Evolutionary conservation across 2,329 filamentous ascomycete species (phyloP).

Genomic region (Hypoxylon sp.): DNA sequence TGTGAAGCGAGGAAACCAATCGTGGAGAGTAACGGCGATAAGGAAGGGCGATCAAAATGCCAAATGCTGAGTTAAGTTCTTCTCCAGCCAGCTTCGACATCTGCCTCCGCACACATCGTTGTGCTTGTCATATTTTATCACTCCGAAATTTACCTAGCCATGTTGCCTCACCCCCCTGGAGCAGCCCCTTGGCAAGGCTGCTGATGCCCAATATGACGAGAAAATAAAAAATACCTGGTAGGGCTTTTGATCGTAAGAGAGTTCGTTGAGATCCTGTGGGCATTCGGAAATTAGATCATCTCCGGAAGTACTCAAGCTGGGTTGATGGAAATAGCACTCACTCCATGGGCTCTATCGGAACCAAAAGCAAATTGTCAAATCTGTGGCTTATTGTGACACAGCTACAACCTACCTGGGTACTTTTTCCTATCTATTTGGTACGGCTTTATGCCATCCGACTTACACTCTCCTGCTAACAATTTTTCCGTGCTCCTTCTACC

Average conservation of each 20-base stretch:
- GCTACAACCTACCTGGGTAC: too few species aligned
- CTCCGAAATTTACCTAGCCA: slow-evolving; percentile 3
- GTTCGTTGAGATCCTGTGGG: neutral
- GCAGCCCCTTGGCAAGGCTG: neutral
- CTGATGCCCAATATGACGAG: slow-evolving; percentile 27
- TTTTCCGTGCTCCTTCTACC: neutral
- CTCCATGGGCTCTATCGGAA: slow-evolving; percentile 1
- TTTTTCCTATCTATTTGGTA: neutral
- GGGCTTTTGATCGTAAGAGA: neutral
- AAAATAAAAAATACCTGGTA: slow-evolving; percentile 2
- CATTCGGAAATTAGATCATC: neutral
- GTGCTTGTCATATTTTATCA: slow-evolving; percentile 1
- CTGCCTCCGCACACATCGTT: slow-evolving; percentile 6
- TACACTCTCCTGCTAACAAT: too few species aligned
- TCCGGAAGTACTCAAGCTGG: neutral
- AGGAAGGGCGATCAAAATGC: neutral
- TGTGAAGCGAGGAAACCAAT: neutral
- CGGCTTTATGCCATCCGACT: neutral
- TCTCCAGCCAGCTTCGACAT: slow-evolving; percentile 1
- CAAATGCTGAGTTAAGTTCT: slow-evolving; percentile 17
- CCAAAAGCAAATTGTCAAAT: neutral
- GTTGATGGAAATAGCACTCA: slow-evolving; percentile 1
- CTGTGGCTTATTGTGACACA: neutral
- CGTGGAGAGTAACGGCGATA: slow-evolving; percentile 1
- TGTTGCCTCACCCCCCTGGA: neutral